Evolutionary conservation across 345 rosid species (phyloP).

Genomic region (Cardamine chenopodiifolia): DNA sequence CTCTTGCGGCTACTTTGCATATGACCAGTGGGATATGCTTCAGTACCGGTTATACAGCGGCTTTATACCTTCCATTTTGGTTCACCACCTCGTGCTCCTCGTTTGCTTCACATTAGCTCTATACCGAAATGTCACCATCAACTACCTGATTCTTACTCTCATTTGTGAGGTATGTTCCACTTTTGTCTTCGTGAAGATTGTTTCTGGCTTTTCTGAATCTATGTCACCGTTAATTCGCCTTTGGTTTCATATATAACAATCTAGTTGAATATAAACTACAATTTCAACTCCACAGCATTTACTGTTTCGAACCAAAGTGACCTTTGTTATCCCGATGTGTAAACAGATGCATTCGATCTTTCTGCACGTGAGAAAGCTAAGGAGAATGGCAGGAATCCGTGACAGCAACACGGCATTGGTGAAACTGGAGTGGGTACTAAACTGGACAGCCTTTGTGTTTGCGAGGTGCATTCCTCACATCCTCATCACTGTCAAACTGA

Average conservation of each 20-base stretch:
- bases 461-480: conserved; percentile 64
- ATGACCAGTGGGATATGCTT: conserved; percentile 96
- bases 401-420: conserved; percentile 62
- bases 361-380: conserved; percentile 78
- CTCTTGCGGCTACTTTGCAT: conserved; percentile 93
- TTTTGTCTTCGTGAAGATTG: not conserved
- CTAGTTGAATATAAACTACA: not conserved
- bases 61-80: conserved; percentile 70
- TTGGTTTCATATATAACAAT: not conserved
- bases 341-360: conserved; percentile 85
- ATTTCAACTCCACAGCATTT: not conserved
- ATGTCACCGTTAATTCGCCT: not conserved
- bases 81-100: conserved; percentile 84
- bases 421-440: conserved; percentile 74
- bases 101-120: conserved; percentile 88
- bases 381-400: conserved; percentile 87
- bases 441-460: conserved; percentile 65
- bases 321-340: conserved; percentile 1
- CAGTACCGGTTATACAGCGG: conserved; percentile 73
- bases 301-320: not conserved
- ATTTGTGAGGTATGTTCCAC: conserved; percentile 71
- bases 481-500: conserved; percentile 71
- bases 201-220: not conserved
- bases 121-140: conserved; percentile 80
- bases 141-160: conserved; percentile 84